A percentile compares a stretch with the other conserved stretches of the same genome.
Evolutionary conservation across 129 eudicot genomes (phyloP).

Genomic region (Tagetes erecta): DNA sequence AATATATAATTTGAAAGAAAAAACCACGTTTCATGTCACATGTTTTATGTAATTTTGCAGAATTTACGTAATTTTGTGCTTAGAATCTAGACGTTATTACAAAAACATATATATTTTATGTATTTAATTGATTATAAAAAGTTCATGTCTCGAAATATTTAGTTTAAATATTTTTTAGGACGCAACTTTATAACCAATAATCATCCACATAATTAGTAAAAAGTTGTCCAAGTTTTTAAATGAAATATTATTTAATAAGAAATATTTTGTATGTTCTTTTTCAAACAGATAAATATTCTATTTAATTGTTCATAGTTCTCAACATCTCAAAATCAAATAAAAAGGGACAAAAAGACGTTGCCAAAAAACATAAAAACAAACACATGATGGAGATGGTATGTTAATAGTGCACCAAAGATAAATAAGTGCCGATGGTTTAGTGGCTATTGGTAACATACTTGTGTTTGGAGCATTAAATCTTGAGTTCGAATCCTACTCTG

Average conservation of each 20-base stretch:
- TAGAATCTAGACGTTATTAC: background rate
- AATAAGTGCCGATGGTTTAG: background rate
- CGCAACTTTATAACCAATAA: background rate
- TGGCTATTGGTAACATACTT: background rate
- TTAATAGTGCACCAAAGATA: conserved; percentile 3
- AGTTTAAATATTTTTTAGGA: background rate
- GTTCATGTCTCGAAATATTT: conserved; percentile 14
- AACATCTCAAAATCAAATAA: background rate
- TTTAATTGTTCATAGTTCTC: background rate
- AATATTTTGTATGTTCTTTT: background rate
- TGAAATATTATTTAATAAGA: background rate
- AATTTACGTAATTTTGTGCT: conserved; percentile 15
- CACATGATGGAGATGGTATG: background rate
- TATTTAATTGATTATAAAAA: background rate
- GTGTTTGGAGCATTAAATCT: background rate
- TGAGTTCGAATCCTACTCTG: no score
- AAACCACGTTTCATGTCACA: conserved; percentile 30
- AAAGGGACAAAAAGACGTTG: background rate
- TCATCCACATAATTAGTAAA: background rate
- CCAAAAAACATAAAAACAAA: conserved; percentile 4
- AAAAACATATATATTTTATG: background rate
- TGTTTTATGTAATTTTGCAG: conserved; percentile 29
- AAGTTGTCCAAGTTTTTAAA: background rate
- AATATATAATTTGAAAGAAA: background rate
- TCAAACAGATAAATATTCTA: background rate